phyloP scores from a whole-genome alignment of 768 basidiomycete species.

The Suillus subaureus region DNA sequence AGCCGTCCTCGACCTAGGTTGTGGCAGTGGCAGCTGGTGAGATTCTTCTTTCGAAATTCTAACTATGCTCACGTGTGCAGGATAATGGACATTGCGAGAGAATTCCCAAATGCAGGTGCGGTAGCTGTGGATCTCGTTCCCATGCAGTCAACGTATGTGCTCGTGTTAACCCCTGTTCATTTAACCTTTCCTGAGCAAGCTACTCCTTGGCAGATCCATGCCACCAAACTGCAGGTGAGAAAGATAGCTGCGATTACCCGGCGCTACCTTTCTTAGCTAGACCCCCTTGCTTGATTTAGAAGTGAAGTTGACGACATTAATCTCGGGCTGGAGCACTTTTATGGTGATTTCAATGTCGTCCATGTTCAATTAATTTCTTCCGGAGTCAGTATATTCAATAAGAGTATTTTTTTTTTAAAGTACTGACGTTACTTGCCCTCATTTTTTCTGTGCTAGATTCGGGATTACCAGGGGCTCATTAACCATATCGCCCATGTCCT shows the following conservation, averaged over 20 bases:
- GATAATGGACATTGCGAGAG: constrained; percentile 74
- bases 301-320: constrained; percentile 87
- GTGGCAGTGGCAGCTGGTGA: constrained; percentile 79
- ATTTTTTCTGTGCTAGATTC: constrained; percentile 49
- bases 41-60: constrained; percentile 16
- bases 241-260: constrained; percentile 10
- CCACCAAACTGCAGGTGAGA: constrained; percentile 69
- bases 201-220: constrained; percentile 49
- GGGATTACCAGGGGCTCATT: constrained; percentile 63
- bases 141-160: constrained; percentile 68
- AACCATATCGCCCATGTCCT: constrained; percentile 69
- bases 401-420: constrained; percentile 6
- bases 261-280: constrained; percentile 10
- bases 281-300: constrained; percentile 39
- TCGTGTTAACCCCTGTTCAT: constrained; percentile 13
- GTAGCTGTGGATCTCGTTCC: constrained; percentile 83
- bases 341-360: constrained; percentile 75
- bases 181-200: constrained; percentile 17
- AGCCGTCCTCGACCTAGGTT: constrained; percentile 72
- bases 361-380: constrained; percentile 73
- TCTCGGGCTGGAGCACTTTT: constrained; percentile 81
- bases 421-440: constrained; percentile 18
- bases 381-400: constrained; percentile 53
- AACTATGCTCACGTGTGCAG: constrained; percentile 39
- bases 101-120: constrained; percentile 67